These are phyloP conservation scores for Anisodus acutangulus DNA, from an alignment of 257 asterid species.

Conservation along the genomic window DNA sequence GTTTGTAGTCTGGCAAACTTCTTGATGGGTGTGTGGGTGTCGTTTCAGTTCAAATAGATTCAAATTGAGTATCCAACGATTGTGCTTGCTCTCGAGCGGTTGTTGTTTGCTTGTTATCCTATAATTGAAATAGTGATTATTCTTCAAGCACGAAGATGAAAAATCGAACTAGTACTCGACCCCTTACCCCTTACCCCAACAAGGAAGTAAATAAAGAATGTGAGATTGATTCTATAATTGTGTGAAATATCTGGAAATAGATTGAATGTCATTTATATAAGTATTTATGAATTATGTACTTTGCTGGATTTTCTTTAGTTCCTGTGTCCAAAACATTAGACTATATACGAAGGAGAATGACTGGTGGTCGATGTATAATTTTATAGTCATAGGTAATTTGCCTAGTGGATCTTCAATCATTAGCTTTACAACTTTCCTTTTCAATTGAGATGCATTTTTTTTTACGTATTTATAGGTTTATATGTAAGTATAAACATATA, in stretches of 20 bases:
- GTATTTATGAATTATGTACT: not conserved
- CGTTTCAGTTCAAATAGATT: slow-evolving; percentile 96
- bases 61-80: slow-evolving; percentile 92
- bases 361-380: too few species aligned
- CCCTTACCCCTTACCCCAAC: not conserved
- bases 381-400: too few species aligned
- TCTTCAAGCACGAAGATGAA: not conserved
- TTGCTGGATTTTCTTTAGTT: not conserved
- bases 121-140: slow-evolving; percentile 41
- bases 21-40: slow-evolving; percentile 88
- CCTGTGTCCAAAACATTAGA: not conserved
- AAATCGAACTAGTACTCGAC: too few species aligned
- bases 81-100: slow-evolving; percentile 85
- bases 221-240: not conserved
- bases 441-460: too few species aligned
- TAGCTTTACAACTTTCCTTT: too few species aligned
- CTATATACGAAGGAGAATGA: not conserved
- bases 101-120: slow-evolving; percentile 86
- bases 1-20: slow-evolving; percentile 79
- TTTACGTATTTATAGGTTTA: too few species aligned
- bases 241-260: not conserved
- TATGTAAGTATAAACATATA: too few species aligned
- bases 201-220: not conserved
- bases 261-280: not conserved
- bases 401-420: too few species aligned